phyloP scores from a whole-genome alignment of 805 yeast species.

The Cyberlindnera subsufficiens region DNA sequence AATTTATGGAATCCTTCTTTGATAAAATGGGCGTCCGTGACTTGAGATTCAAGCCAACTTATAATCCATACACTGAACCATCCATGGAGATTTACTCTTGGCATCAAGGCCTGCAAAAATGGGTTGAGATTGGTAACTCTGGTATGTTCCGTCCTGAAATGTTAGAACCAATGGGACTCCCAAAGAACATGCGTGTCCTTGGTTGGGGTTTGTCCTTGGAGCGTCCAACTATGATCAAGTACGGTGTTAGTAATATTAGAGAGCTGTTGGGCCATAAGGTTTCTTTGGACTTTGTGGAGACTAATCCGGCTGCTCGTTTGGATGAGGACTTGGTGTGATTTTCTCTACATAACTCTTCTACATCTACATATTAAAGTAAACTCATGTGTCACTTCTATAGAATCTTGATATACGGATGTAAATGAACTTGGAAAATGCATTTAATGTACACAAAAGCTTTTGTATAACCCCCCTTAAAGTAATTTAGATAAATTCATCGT shows the following conservation, averaged over 20 bases:
- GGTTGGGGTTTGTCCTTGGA: constrained; percentile 98
- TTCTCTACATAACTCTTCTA: background rate
- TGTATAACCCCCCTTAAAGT: background rate
- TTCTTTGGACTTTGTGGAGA: constrained; percentile 86
- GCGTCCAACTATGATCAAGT: constrained; percentile 99
- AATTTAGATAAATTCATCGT: constrained; percentile 27
- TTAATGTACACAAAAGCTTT: background rate
- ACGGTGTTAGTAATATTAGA: constrained; percentile 91
- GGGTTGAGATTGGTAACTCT: constrained; percentile 99
- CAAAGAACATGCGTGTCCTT: constrained; percentile 85
- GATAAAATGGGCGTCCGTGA: constrained; percentile 95
- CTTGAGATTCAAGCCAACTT: constrained; percentile 96
- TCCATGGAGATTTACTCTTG: constrained; percentile 95
- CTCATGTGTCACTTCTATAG: no score
- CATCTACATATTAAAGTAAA: background rate
- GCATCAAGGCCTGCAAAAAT: constrained; percentile 89
- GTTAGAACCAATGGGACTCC: constrained; percentile 98
- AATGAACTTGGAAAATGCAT: background rate
- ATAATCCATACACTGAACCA: constrained; percentile 99
- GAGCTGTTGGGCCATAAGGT: constrained; percentile 97
- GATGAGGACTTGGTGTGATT: constrained; percentile 52
- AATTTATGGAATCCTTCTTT: constrained; percentile 97
- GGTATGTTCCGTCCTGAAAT: constrained; percentile 99
- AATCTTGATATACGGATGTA: no score
- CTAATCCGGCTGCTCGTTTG: constrained; percentile 95